Percentiles rank a stretch among this genome's conserved stretches.
These are phyloP conservation scores for Pholiota conissans DNA, from an alignment of 768 basidiomycete genomes.

Conservation along the genomic window DNA sequence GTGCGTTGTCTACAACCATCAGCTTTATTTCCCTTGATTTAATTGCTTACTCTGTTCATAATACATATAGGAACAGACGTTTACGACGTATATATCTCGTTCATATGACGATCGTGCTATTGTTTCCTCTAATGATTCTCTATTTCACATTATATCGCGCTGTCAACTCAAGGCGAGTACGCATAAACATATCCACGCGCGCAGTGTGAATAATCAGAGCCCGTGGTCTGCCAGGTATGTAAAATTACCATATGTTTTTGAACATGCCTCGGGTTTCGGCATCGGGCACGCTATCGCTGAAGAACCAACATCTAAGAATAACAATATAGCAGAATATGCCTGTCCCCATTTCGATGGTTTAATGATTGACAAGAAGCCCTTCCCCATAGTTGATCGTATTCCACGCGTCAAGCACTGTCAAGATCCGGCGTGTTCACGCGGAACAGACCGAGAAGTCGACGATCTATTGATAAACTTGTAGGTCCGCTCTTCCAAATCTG, in stretches of 20 bases:
- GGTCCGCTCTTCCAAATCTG: background rate
- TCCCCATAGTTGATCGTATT: background rate
- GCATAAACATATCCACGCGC: background rate
- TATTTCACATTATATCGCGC: background rate
- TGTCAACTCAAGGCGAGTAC: background rate
- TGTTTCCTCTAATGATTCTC: background rate
- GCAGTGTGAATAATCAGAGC: background rate
- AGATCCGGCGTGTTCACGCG: no score
- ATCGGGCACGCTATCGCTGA: background rate
- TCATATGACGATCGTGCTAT: background rate
- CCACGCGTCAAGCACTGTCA: background rate
- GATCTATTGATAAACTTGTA: background rate
- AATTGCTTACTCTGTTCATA: background rate
- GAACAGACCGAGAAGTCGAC: background rate
- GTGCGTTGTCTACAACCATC: background rate
- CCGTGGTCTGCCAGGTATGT: background rate
- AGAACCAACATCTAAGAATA: background rate
- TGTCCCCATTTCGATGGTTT: background rate
- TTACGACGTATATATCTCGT: background rate
- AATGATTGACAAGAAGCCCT: background rate
- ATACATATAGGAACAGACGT: background rate
- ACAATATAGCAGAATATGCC: background rate
- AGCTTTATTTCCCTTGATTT: background rate
- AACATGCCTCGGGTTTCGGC: background rate
- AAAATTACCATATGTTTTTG: background rate